These are phyloP conservation scores for Chlorella sp. DNA, from an alignment of 139 green algal species.

Conservation along the genomic window DNA sequence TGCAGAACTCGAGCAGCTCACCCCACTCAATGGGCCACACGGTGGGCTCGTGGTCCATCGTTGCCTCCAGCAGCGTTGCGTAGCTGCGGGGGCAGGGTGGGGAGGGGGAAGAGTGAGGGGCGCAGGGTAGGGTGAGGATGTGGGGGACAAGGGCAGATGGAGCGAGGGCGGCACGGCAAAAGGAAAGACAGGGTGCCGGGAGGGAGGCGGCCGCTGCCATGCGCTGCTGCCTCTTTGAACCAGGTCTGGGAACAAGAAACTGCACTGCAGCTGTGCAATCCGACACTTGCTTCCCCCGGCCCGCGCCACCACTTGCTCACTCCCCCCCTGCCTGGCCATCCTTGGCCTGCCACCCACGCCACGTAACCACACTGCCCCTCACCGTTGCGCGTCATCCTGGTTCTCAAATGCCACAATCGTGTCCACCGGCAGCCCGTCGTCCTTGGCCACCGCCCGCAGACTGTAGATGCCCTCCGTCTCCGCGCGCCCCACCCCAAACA, in stretches of 20 bases:
- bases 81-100: constrained; percentile 55
- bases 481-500: constrained; percentile 78
- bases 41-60: constrained; percentile 75
- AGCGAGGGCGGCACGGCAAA: not conserved
- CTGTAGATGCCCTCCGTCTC: constrained; percentile 91
- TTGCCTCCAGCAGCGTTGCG: constrained; percentile 74
- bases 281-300: not conserved
- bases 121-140: not conserved
- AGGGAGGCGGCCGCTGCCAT: not conserved
- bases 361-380: not conserved
- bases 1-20: constrained; percentile 84
- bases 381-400: constrained; percentile 77
- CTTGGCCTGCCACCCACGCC: too few species aligned
- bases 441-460: constrained; percentile 54
- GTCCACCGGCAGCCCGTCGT: constrained; percentile 75
- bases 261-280: not conserved
- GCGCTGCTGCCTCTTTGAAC: not conserved
- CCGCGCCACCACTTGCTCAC: not conserved
- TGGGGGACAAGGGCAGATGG: not conserved
- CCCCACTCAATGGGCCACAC: constrained; percentile 73
- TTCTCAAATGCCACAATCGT: constrained; percentile 88
- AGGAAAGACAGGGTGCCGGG: not conserved
- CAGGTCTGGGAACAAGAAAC: not conserved
- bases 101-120: not conserved
- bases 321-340: too few species aligned